These are phyloP conservation scores for Suillus subaureus DNA, from an alignment of 768 basidiomycete species.

Conservation along the genomic window DNA sequence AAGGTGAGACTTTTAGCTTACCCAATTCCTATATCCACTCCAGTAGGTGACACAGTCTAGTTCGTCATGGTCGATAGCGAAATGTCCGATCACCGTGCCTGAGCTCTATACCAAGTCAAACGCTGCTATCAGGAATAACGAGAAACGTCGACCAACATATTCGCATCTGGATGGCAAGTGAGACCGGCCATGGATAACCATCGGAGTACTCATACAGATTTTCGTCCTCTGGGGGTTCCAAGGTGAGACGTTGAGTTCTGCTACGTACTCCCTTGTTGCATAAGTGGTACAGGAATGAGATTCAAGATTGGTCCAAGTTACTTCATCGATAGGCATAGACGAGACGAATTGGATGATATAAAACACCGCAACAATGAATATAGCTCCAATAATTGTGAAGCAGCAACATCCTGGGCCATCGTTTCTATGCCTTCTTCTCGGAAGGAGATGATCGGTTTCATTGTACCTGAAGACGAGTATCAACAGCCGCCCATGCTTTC, in stretches of 20 bases:
- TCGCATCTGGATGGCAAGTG: conserved; percentile 24
- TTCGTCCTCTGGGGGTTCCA: conserved; percentile 19
- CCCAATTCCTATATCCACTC: conserved; percentile 29
- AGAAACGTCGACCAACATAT: conserved; percentile 15
- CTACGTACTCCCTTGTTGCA: conserved; percentile 32
- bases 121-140: neutral
- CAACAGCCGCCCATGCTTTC: neutral
- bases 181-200: conserved; percentile 23
- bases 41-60: conserved; percentile 30
- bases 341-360: neutral
- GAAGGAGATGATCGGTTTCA: conserved; percentile 1
- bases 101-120: conserved; percentile 16
- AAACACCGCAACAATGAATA: neutral
- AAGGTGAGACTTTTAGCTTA: neutral
- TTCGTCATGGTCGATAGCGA: conserved; percentile 26
- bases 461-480: neutral
- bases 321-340: neutral
- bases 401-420: neutral
- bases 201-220: conserved; percentile 22
- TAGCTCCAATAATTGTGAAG: neutral
- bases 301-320: conserved; percentile 21
- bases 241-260: conserved; percentile 32
- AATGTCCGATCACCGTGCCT: conserved; percentile 28
- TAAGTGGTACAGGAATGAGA: conserved; percentile 27
- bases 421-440: neutral